Evolutionary conservation across 78 protist genomes (phyloP), one percentile per base, ranked within the genome.

Genomic region (Dictyostelium purpureum): DNA sequence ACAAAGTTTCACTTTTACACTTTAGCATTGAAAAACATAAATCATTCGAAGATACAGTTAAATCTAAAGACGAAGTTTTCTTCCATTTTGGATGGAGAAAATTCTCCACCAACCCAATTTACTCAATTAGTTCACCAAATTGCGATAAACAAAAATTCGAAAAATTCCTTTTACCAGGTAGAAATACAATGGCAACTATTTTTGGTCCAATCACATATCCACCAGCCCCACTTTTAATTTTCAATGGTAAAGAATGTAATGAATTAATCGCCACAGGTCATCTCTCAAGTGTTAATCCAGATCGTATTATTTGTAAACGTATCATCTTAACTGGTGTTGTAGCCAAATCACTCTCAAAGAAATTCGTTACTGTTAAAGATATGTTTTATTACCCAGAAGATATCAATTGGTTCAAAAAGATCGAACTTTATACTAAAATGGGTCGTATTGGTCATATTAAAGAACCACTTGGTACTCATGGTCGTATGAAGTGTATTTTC

Each of bases 371-470:
- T 19, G 93, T 99, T 6, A 63, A 99, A 19, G 97, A 57, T 79
- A 99, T 99, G 99, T 99, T 99, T 89, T 98, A 73, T 93, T 96
- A 66, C 45, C 96, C 97, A 0, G 99, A 97, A 18, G 99, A 99
- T 79, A 94, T 99, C 49, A 51, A 54, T 1, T 99, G 97, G 98
- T 99, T 98, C 97, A 98, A 97, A 82, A 98, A 98, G 4, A 94
- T 99, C 38, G 99, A 98, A 90, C 95, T 99, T 18, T 92, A 87
- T 79, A 99, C 99, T 24, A 98, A 98, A 78, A 2, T 78, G 28
- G 99, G 99, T 16, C 81, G 98, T 10, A 16, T 74, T 10, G 99
- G 99, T 7, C 93, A 94, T 80, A 99, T 99, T 56, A 67, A 51
- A 38, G 97, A 96, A 75, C 69, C 99, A 7, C 69, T 99, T 40